Evolutionary conservation across 768 basidiomycete genomes (phyloP), one percentile per base, ranked within the genome.

Genomic region (Peribolospora kevripleyi): DNA sequence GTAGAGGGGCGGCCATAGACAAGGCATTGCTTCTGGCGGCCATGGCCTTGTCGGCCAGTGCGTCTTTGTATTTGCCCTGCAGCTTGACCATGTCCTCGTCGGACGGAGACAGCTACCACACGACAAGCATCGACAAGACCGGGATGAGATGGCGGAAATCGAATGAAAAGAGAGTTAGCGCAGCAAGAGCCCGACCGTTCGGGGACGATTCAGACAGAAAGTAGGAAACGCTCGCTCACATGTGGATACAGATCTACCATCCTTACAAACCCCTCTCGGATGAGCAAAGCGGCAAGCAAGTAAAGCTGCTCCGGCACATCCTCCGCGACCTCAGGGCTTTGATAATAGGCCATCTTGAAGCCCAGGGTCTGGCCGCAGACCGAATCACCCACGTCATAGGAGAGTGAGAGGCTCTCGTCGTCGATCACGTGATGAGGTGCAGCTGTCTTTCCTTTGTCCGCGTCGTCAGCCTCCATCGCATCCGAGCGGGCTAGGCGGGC

Each of bases 341-440:
- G 81, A 67, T 91, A 90, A 65, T 81, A 79, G 7, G 76, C 74
- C 62, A 93, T 91, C 68, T 98, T 98, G 75, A 97, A 97, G n/a
- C 93, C 93, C 25, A 98, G 71, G 6, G 97, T 83, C 69, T 98
- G 88, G 10, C 85, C 80, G 54, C 67, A 57, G 14, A 59, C 59
- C 14, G 57, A 39, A 54, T 54, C 60, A 42, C 62, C 62, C 7
- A 65, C 60, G 25, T 25, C 25, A 25, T 25, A 25, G 25, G 25
- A 25, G 25, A 25, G 25, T 25, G 25, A 25, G 25, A 25, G 25
- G 25, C 25, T 25, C n/a, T 61, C 57, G 5, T 48, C 52, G 14
- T 62, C 53, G 8, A 68, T 58, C 4, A 59, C 57, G 0, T 57
- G 59, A 58, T 68, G 65, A 1, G 54, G 46, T 14, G 56, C 59